Evolutionary conservation across 2,329 filamentous ascomycete genomes (phyloP).

Genomic region (Triangularia setosa): DNA sequence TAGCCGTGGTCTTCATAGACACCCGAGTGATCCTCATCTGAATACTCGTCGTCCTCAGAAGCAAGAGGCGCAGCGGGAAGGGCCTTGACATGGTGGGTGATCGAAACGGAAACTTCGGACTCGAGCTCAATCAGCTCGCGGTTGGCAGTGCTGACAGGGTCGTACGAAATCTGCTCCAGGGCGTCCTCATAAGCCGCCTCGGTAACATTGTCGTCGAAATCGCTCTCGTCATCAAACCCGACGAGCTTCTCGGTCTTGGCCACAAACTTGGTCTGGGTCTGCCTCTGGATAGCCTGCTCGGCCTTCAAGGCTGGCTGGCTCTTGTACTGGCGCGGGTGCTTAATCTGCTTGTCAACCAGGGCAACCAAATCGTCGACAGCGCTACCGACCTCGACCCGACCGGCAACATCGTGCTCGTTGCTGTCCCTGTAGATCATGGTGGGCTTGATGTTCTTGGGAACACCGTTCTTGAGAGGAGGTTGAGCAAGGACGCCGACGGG

Average conservation of each 20-base stretch:
- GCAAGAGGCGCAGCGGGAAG: constrained; percentile 21
- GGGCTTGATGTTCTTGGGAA: constrained; percentile 25
- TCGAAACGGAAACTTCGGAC: not conserved
- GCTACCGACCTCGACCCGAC: constrained; percentile 8
- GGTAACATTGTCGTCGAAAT: constrained; percentile 34
- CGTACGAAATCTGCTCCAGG: constrained; percentile 37
- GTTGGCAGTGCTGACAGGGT: constrained; percentile 5
- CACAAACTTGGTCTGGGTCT: constrained; percentile 43
- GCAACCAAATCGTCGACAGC: constrained; percentile 19
- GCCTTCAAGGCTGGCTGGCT: constrained; percentile 51
- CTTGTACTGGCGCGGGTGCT: constrained; percentile 46
- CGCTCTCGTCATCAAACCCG: constrained; percentile 32
- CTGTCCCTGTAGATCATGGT: constrained; percentile 28
- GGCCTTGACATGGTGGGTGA: constrained; percentile 11
- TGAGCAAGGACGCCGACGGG: constrained; percentile 14
- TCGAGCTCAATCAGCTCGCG: constrained; percentile 4
- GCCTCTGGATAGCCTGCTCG: constrained; percentile 39
- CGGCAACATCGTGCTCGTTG: constrained; percentile 12
- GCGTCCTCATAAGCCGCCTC: constrained; percentile 44
- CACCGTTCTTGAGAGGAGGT: constrained; percentile 19
- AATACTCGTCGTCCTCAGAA: constrained; percentile 65
- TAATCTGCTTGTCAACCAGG: constrained; percentile 23
- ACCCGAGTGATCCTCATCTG: constrained; percentile 62
- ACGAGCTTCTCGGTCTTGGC: constrained; percentile 19
- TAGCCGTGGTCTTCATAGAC: constrained; percentile 65